Evolutionary conservation across 208 protist genomes (phyloP), one percentile per base, ranked within the genome.

Genomic region (Wallacemonas rigidus): DNA sequence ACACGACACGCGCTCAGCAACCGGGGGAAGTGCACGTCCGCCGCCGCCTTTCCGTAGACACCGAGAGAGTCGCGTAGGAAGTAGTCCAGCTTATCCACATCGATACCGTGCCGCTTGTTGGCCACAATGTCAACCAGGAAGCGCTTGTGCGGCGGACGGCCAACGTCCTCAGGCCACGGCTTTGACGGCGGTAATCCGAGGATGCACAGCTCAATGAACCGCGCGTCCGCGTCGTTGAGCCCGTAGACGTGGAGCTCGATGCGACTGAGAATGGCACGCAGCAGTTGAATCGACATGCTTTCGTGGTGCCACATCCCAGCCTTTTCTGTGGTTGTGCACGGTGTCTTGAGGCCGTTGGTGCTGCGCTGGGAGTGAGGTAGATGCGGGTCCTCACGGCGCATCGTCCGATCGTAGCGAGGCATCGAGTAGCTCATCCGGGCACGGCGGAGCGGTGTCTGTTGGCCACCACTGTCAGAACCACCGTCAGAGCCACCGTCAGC

Each of bases 41-140:
- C 82, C 7, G 88, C 88, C 8, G 88, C 86, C 79, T 94, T 93
- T 57, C 92, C 93, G 74, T 93, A 97, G 72, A 91, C 96, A 72
- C 90, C 95, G 60, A 97, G 80, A 7, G 89, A 94, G 74, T 99
- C 98, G 55, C 98, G 89, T 5, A 94, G 83, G 44, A 99, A 90
- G 76, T 99, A 99, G 79, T 99, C 98, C 11, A 99, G 88, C 54
- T 98, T 96, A 69, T 99, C 98, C 48, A 99, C 98, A 75, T 99
- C 98, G 50, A 99, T 87, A 47, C 91, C 94, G 72, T 97, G 98
- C 15, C 95, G 86, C 69, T 96, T 91, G 87, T 97, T 97, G 76
- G 82, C 90, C 71, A 97, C 82, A 62, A 97, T 86, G 51, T 94
- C 73, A 7, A 87, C 65, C n/a, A 87, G 62, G 44, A 82, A 87